These are phyloP conservation scores for Leccinellum luteum DNA, from an alignment of 768 basidiomycete species.

Conservation along the genomic window DNA sequence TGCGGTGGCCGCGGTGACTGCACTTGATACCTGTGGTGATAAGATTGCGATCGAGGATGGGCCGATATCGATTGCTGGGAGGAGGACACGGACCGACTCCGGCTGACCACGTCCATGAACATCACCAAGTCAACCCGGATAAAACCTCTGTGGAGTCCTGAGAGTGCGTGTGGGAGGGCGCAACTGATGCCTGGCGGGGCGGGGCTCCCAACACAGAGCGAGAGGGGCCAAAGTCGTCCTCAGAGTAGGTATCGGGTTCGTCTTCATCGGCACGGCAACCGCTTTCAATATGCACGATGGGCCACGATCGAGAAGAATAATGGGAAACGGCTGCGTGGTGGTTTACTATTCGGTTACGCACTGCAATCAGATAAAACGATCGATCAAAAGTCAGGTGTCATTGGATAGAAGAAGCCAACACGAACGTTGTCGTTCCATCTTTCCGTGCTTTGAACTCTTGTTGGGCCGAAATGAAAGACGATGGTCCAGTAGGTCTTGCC, in stretches of 20 bases:
- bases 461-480: constrained; percentile 79
- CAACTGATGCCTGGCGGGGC: constrained; percentile 44
- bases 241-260: constrained; percentile 60
- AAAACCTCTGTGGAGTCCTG: constrained; percentile 38
- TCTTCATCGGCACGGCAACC: constrained; percentile 74
- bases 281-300: constrained; percentile 79
- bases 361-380: constrained; percentile 34
- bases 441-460: constrained; percentile 76
- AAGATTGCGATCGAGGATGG: constrained; percentile 14
- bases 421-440: constrained; percentile 80
- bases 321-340: neutral
- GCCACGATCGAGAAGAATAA: constrained; percentile 42
- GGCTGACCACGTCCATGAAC: constrained; percentile 31
- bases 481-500: constrained; percentile 82
- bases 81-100: constrained; percentile 22
- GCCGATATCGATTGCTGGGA: constrained; percentile 13
- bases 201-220: constrained; percentile 34
- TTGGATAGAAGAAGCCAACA: neutral
- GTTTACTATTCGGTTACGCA: constrained; percentile 71
- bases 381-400: neutral
- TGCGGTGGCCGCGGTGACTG: neutral
- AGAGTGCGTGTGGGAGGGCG: constrained; percentile 55
- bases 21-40: constrained; percentile 8
- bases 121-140: constrained; percentile 25
- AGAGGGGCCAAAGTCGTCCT: constrained; percentile 52